These are phyloP conservation scores for Phialemoniopsis sp. DNA, from an alignment of 2,329 filamentous ascomycete genomes.

Conservation along the genomic window DNA sequence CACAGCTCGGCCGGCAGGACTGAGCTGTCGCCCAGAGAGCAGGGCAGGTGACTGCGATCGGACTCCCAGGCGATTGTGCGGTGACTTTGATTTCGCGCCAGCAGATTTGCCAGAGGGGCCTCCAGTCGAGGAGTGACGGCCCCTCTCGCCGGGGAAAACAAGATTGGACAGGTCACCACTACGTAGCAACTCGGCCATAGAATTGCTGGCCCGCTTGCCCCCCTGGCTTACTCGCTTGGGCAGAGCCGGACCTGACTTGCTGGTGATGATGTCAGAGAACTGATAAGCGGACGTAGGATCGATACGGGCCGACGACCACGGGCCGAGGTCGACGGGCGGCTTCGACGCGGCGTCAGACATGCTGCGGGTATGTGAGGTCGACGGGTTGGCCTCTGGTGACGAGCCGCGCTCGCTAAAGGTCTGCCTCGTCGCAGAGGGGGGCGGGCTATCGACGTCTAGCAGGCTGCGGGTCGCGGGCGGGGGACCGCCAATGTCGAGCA, in stretches of 20 bases:
- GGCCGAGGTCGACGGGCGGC: conserved; percentile 39
- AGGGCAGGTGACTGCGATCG: conserved; percentile 40
- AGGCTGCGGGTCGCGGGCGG: conserved; percentile 43
- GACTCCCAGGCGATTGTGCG: conserved; percentile 43
- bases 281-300: conserved; percentile 54
- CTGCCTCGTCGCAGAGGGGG: conserved; percentile 15
- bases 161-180: conserved; percentile 45
- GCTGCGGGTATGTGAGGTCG: conserved; percentile 39
- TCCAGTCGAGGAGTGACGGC: conserved; percentile 33
- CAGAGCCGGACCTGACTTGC: conserved; percentile 40
- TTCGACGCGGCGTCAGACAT: conserved; percentile 49
- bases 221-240: conserved; percentile 49
- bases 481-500: conserved; percentile 55
- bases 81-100: conserved; percentile 45
- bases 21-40: conserved; percentile 25
- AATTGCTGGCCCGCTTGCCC: conserved; percentile 28
- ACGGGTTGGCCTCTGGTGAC: conserved; percentile 34
- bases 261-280: conserved; percentile 55
- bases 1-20: conserved; percentile 32
- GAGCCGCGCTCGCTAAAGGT: conserved; percentile 41
- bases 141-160: conserved; percentile 41
- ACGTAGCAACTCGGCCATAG: conserved; percentile 51
- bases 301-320: conserved; percentile 21
- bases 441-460: conserved; percentile 41
- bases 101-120: conserved; percentile 15